A percentile compares a stretch with the other conserved stretches of the same genome.
Conservation (phyloP, 2,329 filamentous ascomycete species). For the Epichloe sibirici region DNA sequence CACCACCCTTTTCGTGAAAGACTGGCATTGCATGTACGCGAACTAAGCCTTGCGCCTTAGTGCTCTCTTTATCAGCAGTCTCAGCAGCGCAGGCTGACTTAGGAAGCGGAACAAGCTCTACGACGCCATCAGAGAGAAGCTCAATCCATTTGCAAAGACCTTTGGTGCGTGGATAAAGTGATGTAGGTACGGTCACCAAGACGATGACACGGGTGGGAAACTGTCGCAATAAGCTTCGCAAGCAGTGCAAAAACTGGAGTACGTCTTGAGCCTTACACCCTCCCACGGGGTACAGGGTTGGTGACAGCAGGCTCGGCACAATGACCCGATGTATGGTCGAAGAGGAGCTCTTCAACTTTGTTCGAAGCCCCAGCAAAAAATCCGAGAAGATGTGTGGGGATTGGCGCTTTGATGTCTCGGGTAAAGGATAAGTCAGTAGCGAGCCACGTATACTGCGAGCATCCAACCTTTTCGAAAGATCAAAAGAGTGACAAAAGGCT, state of each 20-base stretch:
- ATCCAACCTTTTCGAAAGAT: constrained; percentile 54
- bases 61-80: constrained; percentile 47
- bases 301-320: constrained; percentile 75
- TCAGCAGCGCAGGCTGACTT: constrained; percentile 41
- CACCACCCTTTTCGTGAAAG: constrained; percentile 79
- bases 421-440: constrained; percentile 36
- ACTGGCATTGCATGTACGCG: constrained; percentile 74
- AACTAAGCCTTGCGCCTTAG: constrained; percentile 68
- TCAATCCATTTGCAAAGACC: constrained; percentile 81
- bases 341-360: constrained; percentile 43
- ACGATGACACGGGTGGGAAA: constrained; percentile 54
- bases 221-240: constrained; percentile 63
- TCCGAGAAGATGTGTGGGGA: constrained; percentile 35
- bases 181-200: constrained; percentile 65
- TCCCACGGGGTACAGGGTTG: constrained; percentile 65
- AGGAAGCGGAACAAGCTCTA: constrained; percentile 66
- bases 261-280: constrained; percentile 59
- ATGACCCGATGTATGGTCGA: constrained; percentile 66
- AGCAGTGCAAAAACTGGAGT: constrained; percentile 67
- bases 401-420: constrained; percentile 19
- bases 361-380: constrained; percentile 48
- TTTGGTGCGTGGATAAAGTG: constrained; percentile 63
- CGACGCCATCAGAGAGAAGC: constrained; percentile 67
- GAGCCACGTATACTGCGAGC: constrained; percentile 35
- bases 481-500: constrained; percentile 59